A percentile compares a stretch with the other conserved stretches of the same genome.
Conservation (phyloP, 352 stramenopile species). For the Phytophthora tentaculata region DNA sequence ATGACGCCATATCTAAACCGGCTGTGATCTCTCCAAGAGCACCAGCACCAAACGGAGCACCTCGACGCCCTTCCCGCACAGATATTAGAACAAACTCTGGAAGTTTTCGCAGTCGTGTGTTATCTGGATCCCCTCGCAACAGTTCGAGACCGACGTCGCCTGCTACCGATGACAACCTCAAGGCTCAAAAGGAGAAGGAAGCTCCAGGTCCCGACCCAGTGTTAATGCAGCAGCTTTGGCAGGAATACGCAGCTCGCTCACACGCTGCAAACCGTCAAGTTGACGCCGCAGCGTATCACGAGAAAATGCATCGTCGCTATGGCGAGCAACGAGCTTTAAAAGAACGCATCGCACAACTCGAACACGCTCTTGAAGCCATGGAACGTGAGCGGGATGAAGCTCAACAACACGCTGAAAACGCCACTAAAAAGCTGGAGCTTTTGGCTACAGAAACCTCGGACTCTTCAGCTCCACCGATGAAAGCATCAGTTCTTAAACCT, state of each 20-base stretch:
- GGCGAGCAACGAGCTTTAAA: conserved; percentile 62
- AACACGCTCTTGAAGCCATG: conserved; percentile 47
- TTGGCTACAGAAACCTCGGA: neutral
- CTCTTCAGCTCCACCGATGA: conserved; percentile 10
- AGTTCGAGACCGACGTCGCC: conserved; percentile 27
- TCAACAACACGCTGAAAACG: conserved; percentile 20
- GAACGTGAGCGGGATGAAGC: conserved; percentile 49
- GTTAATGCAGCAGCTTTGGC: conserved; percentile 64
- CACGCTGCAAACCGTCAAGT: conserved; percentile 45
- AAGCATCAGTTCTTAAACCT: conserved; percentile 17
- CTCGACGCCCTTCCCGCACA: conserved; percentile 27
- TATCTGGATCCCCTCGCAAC: conserved; percentile 10
- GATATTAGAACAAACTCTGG: conserved; percentile 20
- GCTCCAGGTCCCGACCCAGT: conserved; percentile 37
- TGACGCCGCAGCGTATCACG: conserved; percentile 64
- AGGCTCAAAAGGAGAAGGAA: neutral
- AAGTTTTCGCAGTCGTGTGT: conserved; percentile 40
- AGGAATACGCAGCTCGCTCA: conserved; percentile 62
- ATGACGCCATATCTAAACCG: conserved; percentile 11
- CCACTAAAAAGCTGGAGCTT: conserved; percentile 27
- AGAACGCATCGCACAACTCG: conserved; percentile 51
- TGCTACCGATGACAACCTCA: conserved; percentile 20
- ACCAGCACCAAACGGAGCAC: conserved; percentile 11
- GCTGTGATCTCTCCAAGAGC: conserved; percentile 21
- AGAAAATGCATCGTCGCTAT: conserved; percentile 78